Conservation (phyloP, 129 eudicot species). For the Centrapalus pauciflorus region DNA sequence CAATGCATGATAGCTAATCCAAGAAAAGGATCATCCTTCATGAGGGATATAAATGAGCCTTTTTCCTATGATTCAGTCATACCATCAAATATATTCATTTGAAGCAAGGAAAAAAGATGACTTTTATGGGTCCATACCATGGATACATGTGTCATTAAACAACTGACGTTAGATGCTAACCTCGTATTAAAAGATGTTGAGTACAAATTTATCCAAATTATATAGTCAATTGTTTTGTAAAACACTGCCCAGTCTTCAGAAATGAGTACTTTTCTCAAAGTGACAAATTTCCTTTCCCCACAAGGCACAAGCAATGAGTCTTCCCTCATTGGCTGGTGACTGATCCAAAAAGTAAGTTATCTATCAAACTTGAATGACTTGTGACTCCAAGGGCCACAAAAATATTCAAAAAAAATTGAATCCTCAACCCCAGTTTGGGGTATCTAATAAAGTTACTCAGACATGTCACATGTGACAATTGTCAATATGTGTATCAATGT, state of each 20-base stretch:
- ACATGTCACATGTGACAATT: not conserved
- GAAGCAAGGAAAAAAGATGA: not conserved
- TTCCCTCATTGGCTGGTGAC: too few species aligned
- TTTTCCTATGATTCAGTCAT: not conserved
- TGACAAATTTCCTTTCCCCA: too few species aligned
- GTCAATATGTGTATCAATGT: not conserved
- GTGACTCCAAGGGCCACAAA: not conserved
- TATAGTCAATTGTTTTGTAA: too few species aligned
- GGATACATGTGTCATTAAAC: not conserved
- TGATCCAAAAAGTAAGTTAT: too few species aligned
- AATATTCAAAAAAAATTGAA: not conserved
- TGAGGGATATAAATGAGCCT: not conserved
- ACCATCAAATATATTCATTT: not conserved
- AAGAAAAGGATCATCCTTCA: not conserved
- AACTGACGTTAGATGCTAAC: too few species aligned
- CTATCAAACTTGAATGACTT: too few species aligned
- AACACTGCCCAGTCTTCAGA: too few species aligned
- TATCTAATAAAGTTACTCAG: not conserved
- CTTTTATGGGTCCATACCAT: not conserved
- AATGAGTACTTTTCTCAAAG: too few species aligned
- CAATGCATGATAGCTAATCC: not conserved
- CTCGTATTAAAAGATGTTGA: too few species aligned
- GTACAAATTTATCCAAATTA: too few species aligned
- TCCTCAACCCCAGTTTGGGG: not conserved
- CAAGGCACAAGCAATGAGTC: too few species aligned